Conservation (phyloP, 2,329 filamentous ascomycete genomes). For the Lasiodiplodia hormozganensis region DNA sequence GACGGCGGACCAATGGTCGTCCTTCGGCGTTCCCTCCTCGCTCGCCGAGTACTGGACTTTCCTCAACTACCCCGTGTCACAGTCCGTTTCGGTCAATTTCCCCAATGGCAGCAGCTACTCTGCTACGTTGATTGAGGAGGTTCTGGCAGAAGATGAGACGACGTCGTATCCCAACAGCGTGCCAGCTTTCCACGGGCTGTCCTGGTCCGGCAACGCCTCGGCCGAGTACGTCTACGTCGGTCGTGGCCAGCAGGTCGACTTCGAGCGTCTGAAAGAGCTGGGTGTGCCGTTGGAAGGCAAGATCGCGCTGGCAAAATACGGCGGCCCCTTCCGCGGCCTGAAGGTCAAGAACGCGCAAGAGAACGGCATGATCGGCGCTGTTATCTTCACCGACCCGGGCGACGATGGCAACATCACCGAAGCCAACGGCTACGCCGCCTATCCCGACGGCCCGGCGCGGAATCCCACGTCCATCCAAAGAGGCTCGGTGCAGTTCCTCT, state of each 20-base stretch:
- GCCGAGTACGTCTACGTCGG: constrained; percentile 58
- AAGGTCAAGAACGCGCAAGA: constrained; percentile 58
- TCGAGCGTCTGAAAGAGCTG: constrained; percentile 50
- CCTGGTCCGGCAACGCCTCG: constrained; percentile 53
- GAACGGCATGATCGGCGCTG: constrained; percentile 52
- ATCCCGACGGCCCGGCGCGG: constrained; percentile 52
- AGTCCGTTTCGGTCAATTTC: constrained; percentile 44
- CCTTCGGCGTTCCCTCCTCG: constrained; percentile 45
- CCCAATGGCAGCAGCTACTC: constrained; percentile 44
- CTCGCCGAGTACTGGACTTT: constrained; percentile 48
- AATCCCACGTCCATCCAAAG: constrained; percentile 56
- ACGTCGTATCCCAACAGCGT: constrained; percentile 48
- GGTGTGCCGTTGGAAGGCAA: constrained; percentile 56
- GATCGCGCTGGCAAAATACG: constrained; percentile 56
- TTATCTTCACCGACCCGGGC: constrained; percentile 55
- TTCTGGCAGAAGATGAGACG: constrained; percentile 43
- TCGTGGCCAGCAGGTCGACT: constrained; percentile 51
- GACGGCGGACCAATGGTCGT: constrained; percentile 47
- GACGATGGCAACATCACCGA: constrained; percentile 57
- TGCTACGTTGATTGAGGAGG: constrained; percentile 42
- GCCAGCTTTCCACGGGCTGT: constrained; percentile 58
- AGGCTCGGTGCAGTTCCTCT: constrained; percentile 65
- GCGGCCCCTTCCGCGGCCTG: constrained; percentile 54
- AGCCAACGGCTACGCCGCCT: constrained; percentile 53
- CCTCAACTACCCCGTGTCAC: constrained; percentile 47